phyloP scores from a whole-genome alignment of 768 basidiomycete species.

The Boletellus ananiceps region DNA sequence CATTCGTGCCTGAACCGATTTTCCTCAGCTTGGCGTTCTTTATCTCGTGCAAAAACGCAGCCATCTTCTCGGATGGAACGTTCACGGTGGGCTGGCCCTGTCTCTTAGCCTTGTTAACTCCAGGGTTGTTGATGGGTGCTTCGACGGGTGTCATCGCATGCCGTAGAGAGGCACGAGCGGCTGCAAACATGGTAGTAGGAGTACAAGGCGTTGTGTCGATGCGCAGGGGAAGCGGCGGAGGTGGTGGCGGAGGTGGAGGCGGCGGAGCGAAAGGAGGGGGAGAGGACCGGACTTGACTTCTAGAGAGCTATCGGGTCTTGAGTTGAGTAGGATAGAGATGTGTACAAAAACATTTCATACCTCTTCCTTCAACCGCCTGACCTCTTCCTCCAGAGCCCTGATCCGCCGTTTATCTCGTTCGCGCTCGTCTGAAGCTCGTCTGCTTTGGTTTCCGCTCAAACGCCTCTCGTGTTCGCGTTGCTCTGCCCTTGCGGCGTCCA shows the following conservation, averaged over 20 bases:
- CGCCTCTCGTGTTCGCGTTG: conserved; percentile 42
- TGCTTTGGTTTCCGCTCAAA: conserved; percentile 35
- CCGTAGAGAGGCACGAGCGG: conserved; percentile 64
- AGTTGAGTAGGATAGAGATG: background rate
- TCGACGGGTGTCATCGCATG: conserved; percentile 51
- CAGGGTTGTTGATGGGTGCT: conserved; percentile 57
- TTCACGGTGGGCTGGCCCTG: conserved; percentile 64
- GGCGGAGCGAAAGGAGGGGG: conserved; percentile 29
- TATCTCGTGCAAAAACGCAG: conserved; percentile 74
- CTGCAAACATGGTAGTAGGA: conserved; percentile 42
- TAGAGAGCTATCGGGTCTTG: conserved; percentile 40
- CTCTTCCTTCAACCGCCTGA: conserved; percentile 54
- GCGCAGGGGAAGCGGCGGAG: conserved; percentile 28
- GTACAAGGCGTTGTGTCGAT: conserved; percentile 29
- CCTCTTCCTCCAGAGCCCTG: conserved; percentile 60
- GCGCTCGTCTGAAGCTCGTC: conserved; percentile 36
- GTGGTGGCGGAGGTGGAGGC: conserved; percentile 40
- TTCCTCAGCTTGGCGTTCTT: conserved; percentile 68
- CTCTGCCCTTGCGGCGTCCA: conserved; percentile 51
- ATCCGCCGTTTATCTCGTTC: conserved; percentile 61
- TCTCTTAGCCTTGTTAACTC: conserved; percentile 34
- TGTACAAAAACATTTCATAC: conserved; percentile 25
- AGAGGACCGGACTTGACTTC: conserved; percentile 26
- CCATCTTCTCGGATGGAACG: conserved; percentile 79
- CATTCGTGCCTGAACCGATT: conserved; percentile 34